Evolutionary conservation across 108 stramenopile species (phyloP), one percentile per base, ranked within the genome.

Genomic region (Schizochytrium sp.): DNA sequence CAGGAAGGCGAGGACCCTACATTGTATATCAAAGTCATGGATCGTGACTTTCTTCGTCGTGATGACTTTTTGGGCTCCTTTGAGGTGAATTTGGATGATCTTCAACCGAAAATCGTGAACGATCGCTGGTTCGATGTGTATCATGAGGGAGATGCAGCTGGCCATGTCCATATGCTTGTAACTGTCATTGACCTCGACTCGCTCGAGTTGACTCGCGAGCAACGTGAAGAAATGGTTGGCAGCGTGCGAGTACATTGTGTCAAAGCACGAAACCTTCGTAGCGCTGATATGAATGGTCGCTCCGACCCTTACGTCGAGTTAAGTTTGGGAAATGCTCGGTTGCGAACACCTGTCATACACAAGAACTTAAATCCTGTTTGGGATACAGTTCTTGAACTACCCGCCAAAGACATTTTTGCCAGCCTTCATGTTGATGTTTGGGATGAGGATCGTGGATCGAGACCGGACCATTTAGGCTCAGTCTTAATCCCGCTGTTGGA

Each of bases 151-250:
- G 15, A 5, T 0, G 0, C 76, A 1, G 76, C 76, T 1, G 76
- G 76, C 0, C 47, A 83, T 42, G 76, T 83, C 50, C 76, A 83
- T n/a, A 55, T 83, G 76, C 76, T 55, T n/a, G 55, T 83, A 47
- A 83, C 76, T 10, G 53, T 83, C 0, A 49, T 83, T 40, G 76
- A 83, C 3, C 76, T 55, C 0, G 53, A 83, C 76, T 46, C 45
- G 76, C 47, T 55, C 76, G 47, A 10, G 47, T 53, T 83, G 2
- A 55, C 76, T 47, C 47, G 15, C 2, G 76, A 83, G 53, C 50
- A 83, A 53, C 47, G 53, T 38, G 10, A 49, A 8, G 50, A 55
- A 49, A 49, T 49, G 50, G 53, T 55, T 2, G 76, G 76, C 15
- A 83, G 50, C 53, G 50, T 83, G 15, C 47, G 53, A n/a, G 76